Evolutionary conservation across 2,329 filamentous ascomycete genomes (phyloP), one percentile per base, ranked within the genome.

Genomic region (Neopestalotiopsis rosae): DNA sequence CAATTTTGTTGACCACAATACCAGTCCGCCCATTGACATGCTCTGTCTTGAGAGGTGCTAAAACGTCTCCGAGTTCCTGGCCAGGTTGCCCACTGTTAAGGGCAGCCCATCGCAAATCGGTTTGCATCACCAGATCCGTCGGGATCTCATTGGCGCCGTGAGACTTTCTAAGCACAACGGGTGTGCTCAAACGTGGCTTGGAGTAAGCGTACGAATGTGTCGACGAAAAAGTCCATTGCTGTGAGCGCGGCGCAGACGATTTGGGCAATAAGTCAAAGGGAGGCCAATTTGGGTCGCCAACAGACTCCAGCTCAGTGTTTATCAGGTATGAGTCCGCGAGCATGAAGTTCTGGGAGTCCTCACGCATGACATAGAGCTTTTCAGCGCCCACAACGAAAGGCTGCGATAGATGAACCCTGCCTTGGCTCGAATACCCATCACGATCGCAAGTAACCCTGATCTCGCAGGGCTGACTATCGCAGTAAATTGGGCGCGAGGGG

Each of bases 371-470:
- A 34, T 81, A 80, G 49, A 89, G 83, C 70, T 84, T 86, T 32
- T 87, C 84, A 42, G 85, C 81, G 3, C 87, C 85, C 13, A 90
- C 79, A 49, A 81, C 81, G 70, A 89, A 89, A 1, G 87, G 85
- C 28, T 79, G 77, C 38, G 81, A 80, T 61, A 87, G 74, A 71
- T 84, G 82, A 32, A 89, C 79, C 61, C 84, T 82, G 13, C 85
- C 83, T 68, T 86, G 82, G 38, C 80, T 81, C 59, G 83, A 81
- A 64, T 82, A 81, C 34, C 82, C 84, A 65, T 82, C 79, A 2
- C 84, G 78, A 49, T 86, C 85, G 71, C 84, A 83, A 73, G 83
- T 86, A 3, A 86, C 80, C 65, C 81, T 84, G 70, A 90, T 78
- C 58, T 83, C 83, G 78, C 87, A 89, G 9, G 85, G 77, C 73